Evolutionary conservation across 805 yeast species (phyloP), one percentile per base, ranked within the genome.

Genomic region (Henningerozyma blattae): DNA sequence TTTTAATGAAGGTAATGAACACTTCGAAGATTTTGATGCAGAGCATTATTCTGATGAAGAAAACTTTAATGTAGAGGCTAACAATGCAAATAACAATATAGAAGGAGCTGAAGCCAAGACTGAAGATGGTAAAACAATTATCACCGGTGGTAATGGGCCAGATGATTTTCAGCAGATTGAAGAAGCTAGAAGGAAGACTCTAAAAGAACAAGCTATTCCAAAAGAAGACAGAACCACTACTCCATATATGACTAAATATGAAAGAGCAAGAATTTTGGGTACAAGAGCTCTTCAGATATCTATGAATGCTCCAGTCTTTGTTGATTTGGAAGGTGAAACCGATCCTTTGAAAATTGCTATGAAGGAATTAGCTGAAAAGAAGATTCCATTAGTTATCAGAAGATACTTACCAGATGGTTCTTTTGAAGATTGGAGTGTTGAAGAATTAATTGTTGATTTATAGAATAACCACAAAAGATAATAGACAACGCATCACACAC

Each of bases 351-450:
- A 87, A 59, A 91, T 91, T 42, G 96, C 99, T 40, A 80, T 85
- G 84, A 91, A 93, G 60, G 99, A 91, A 60, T 70, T 91, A 42
- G 74, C 94, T 1, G 97, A 91, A 59, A 77, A 83, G 59, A 91
- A 87, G 58, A 86, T 93, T 37, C 99, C 98, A 1, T 69, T 91
- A 49, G 94, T 93, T 30, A 83, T 91, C 32, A 76, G 99, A 70
- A 72, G 99, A 61, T 93, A 85, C 55, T 69, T 91, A 47, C 98
- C 99, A 3, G 98, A 93, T 56, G 95, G 97, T 5, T 75, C 93
- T 34, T 89, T 75, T 52, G 98, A 91, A 63, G 98, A 91, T 56
- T 91, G 98, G 98, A 94, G 95, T 34, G 91, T 95, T 52, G 97
- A 91, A 59, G 98, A 91, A 62, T 71, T 91, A 52, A 87, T 91